Evolutionary conservation across 108 stramenopile genomes (phyloP), one percentile per base, ranked within the genome.

Genomic region (Cyclotella kingstonii): DNA sequence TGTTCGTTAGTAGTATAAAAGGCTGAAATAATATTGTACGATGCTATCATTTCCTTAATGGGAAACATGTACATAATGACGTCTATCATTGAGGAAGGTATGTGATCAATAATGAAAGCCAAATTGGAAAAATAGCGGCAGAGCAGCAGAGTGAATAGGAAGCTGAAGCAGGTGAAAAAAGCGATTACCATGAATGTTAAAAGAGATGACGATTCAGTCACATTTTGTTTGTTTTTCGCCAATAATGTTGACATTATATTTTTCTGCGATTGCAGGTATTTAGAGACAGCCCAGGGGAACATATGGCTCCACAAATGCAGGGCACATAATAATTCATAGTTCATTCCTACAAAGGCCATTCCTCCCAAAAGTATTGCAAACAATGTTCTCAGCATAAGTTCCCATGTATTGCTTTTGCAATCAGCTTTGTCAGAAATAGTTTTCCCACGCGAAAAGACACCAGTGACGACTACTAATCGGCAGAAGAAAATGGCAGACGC

Each of bases 301-400:
- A 79, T 73, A 57, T 91, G 87, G 41, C 79, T 82, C 64, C 85
- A 88, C 23, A 87, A 46, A 52, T 91, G 83, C 36, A 86, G 57
- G 0, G 84, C 85, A 22, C 59, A 66, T 23, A 91, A 83, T 9
- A 83, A 26, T 51, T 84, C 83, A 57, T 87, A 87, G 4, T 81
- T 60, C 68, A 78, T 68, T 36, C 82, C 71, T 10, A 38, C 33
- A 49, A 66, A 87, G 1, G 83, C 81, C 79, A 91, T 59, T 17
- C 43, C 54, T 10, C 76, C 86, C 68, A 91, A 46, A 3, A 84
- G 4, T 9, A 73, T 6, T 7, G 84, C 63, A 47, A 83, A 64
- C 23, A 78, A 58, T 36, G 63, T 66, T 25, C 83, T 36, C 14
- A 84, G 33, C 0, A 68, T 27, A 22, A 54, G 58, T 27, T 72